Conservation (phyloP, 129 eudicot species). For the Flaveria sonorensis region DNA sequence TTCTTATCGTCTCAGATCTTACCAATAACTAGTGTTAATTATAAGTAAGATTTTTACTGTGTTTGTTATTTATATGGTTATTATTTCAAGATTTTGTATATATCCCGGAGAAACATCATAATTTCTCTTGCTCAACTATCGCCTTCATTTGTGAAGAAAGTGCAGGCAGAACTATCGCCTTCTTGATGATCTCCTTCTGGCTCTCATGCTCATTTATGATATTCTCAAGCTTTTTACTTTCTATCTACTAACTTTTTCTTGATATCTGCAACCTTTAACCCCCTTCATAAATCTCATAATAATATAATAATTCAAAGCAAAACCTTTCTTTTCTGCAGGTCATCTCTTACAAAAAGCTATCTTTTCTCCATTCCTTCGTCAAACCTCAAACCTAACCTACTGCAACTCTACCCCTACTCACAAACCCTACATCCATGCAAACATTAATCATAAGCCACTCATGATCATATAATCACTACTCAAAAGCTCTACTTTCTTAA, state of each 20-base stretch:
- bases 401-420: slow-evolving; percentile 16
- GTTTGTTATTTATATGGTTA: no score
- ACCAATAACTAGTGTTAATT: no score
- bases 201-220: slow-evolving; percentile 24
- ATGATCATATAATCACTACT: slow-evolving; percentile 52
- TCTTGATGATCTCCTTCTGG: slow-evolving; percentile 29
- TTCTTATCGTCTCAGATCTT: no score
- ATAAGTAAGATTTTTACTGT: no score
- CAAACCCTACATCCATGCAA: slow-evolving; percentile 42
- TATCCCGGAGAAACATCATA: slow-evolving; percentile 29
- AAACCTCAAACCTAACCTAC: slow-evolving; percentile 47
- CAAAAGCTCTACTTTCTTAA: neutral
- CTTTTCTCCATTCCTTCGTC: slow-evolving; percentile 33
- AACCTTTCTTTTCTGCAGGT: slow-evolving; percentile 38
- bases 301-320: neutral
- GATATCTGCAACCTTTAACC: slow-evolving; percentile 30
- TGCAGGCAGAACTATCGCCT: slow-evolving; percentile 20
- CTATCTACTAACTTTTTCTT: slow-evolving; percentile 43
- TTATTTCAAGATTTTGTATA: neutral
- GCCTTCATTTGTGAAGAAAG: no score
- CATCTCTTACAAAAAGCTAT: slow-evolving; percentile 29
- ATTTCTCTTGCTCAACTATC: slow-evolving; percentile 12
- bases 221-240: slow-evolving; percentile 12
- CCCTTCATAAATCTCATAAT: slow-evolving; percentile 13
- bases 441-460: slow-evolving; percentile 76